Base-by-base conservation (phyloP, 352 stramenopile genomes). In the Globisporangium alternatum region DNA sequence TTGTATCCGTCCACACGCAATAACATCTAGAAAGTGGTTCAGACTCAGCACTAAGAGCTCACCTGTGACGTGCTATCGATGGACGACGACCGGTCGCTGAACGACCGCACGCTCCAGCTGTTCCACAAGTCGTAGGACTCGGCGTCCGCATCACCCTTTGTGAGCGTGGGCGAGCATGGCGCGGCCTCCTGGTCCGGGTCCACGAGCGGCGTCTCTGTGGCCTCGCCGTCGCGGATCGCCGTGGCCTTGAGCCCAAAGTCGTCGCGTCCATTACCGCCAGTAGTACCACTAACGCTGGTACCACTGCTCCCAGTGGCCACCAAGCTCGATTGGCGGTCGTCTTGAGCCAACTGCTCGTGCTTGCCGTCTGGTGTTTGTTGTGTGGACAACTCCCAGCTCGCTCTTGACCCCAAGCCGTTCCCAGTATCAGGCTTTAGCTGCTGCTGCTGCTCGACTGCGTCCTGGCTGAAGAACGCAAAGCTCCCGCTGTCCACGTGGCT, bases 61-160 rank as follows among this genome's bases (percentile, higher is more conserved):
- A 62, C 60, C 60, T 70, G 62, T 5, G 60, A 59, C 9, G 66
- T 30, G 47, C 64, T 75, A n/a, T 72, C 68, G 13, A 66, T 59
- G 22, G 68, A 73, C 19, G 30, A 39, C 15, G 69, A 59, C 17
- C 73, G 67, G 6, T 71, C 61, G 30, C 48, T 75, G 49, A 76
- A 77, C 10, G 73, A 69, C 17, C 73, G 71, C 4, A 72, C 69
- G 65, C 58, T 74, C 74, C 74, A 82, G 15, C 62, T 66, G 51
- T 69, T 76, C 74, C 74, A 82, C 6, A 78, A 60, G 48, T 82
- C 74, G 64, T 70, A 78, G 5, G 63, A 60, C 31, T 76, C 70
- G 3, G 47, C 60, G 6, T 60, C 59, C 2, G 28, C 33, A 10
- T 28, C 15, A 7, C 61, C 48, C 28, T 58, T 62, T 5, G 22